A percentile compares a stretch with the other conserved stretches of the same genome.
Evolutionary conservation across 305 asterid genomes (phyloP).

Genomic region (Rubia tinctorum): DNA sequence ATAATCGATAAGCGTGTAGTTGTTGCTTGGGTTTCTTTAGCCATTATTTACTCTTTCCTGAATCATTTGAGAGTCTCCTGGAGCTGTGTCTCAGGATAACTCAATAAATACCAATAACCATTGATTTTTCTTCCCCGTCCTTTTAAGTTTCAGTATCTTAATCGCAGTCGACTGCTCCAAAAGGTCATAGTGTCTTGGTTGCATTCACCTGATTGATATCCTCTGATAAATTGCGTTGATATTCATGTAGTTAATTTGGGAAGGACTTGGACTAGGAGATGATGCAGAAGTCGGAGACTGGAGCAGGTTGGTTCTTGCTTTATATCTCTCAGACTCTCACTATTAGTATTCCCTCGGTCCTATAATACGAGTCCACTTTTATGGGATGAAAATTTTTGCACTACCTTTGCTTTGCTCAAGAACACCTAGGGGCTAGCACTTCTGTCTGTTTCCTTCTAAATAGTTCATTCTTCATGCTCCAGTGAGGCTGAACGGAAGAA

Average conservation of each 20-base stretch:
- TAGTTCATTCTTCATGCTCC: conserved; percentile 13
- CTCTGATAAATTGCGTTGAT: not conserved
- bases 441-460: not conserved
- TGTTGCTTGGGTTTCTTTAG: not conserved
- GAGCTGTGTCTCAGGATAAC: not conserved
- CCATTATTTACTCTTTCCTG: not conserved
- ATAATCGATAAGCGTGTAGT: not conserved
- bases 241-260: conserved; percentile 72
- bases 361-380: not conserved
- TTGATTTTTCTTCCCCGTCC: not conserved
- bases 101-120: too few relatives aligned
- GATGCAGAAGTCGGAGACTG: conserved; percentile 68
- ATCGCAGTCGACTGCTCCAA: not conserved
- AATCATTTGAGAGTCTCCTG: not conserved
- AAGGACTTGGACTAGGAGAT: conserved; percentile 88
- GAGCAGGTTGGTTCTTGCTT: conserved; percentile 53
- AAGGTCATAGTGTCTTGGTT: not conserved
- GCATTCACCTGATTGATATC: conserved; percentile 5
- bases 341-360: not conserved
- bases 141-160: not conserved
- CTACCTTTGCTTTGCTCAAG: not conserved
- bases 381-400: not conserved
- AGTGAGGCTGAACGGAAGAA: conserved; percentile 51
- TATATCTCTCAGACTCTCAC: conserved; percentile 11
- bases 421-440: not conserved